Conservation (phyloP, 2,329 filamentous ascomycete genomes). For the Fusarium robinianum region DNA sequence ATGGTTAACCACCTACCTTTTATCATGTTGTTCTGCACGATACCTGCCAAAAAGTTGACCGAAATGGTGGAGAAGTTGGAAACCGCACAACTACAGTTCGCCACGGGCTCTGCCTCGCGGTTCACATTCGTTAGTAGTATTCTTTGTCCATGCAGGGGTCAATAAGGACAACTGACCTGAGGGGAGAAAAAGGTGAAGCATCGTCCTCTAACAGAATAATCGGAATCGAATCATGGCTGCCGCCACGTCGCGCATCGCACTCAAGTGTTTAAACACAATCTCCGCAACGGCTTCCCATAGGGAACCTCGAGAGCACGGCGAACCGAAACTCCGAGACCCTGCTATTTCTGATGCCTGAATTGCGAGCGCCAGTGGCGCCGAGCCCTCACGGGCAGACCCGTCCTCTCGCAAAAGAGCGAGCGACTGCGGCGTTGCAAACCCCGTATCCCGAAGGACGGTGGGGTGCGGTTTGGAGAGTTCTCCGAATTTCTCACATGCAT, state of each 20-base stretch:
- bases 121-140: slow-evolving; percentile 8
- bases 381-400: slow-evolving; percentile 77
- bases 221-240: slow-evolving; percentile 71
- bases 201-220: slow-evolving; percentile 78
- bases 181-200: slow-evolving; percentile 42
- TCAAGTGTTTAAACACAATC: slow-evolving; percentile 82
- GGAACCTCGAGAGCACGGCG: slow-evolving; percentile 46
- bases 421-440: slow-evolving; percentile 43
- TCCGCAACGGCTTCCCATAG: slow-evolving; percentile 88
- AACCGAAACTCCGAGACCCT: slow-evolving; percentile 43
- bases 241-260: slow-evolving; percentile 83
- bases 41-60: too few relatives aligned
- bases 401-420: slow-evolving; percentile 50
- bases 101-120: slow-evolving; percentile 3
- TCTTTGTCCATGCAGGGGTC: not conserved
- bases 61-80: not conserved
- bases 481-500: slow-evolving; percentile 13
- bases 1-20: too few relatives aligned
- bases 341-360: slow-evolving; percentile 82
- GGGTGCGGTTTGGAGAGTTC: slow-evolving; percentile 11
- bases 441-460: slow-evolving; percentile 2
- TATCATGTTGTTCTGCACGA: too few relatives aligned
- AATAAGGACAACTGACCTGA: not conserved
- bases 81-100: not conserved
- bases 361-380: slow-evolving; percentile 77